A percentile compares a stretch with the other conserved stretches of the same genome.
Evolutionary conservation across 2,329 filamentous ascomycete species (phyloP).

Genomic region (Aspergillus sp.): DNA sequence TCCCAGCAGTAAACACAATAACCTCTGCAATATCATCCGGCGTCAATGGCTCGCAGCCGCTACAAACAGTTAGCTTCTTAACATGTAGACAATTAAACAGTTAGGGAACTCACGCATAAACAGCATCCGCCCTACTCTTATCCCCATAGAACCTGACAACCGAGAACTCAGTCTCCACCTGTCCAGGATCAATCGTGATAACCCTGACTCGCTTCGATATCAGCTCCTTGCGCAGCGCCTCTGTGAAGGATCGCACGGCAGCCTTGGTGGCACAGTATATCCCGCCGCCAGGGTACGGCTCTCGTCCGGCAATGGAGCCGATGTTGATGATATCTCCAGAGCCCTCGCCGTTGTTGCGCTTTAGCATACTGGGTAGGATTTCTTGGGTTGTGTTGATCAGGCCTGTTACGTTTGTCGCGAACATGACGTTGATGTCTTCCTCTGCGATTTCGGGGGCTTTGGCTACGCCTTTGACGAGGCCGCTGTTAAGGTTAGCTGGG

Average conservation of each 20-base stretch:
- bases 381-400: neutral
- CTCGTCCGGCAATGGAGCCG: constrained; percentile 8
- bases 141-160: constrained; percentile 6
- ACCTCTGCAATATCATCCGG: constrained; percentile 9
- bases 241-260: constrained; percentile 1
- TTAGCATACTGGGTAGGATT: neutral
- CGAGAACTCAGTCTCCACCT: constrained; percentile 8
- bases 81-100: too few species aligned
- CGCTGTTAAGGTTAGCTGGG: neutral
- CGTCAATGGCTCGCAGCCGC: constrained; percentile 5
- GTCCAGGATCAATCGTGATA: constrained; percentile 4
- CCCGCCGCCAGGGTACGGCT: constrained; percentile 3
- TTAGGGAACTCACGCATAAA: neutral
- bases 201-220: constrained; percentile 1
- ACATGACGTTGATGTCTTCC: neutral
- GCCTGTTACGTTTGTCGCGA: constrained; percentile 2
- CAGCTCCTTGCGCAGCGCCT: constrained; percentile 1
- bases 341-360: neutral
- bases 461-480: constrained; percentile 3
- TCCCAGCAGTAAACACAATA: constrained; percentile 5
- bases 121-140: constrained; percentile 5
- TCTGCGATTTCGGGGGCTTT: neutral
- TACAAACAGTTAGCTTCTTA: neutral
- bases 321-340: constrained; percentile 11
- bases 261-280: constrained; percentile 11